Evolutionary conservation across 179 eudicot species (phyloP), one percentile per base, ranked within the genome.

Genomic region (Actinidia arguta): DNA sequence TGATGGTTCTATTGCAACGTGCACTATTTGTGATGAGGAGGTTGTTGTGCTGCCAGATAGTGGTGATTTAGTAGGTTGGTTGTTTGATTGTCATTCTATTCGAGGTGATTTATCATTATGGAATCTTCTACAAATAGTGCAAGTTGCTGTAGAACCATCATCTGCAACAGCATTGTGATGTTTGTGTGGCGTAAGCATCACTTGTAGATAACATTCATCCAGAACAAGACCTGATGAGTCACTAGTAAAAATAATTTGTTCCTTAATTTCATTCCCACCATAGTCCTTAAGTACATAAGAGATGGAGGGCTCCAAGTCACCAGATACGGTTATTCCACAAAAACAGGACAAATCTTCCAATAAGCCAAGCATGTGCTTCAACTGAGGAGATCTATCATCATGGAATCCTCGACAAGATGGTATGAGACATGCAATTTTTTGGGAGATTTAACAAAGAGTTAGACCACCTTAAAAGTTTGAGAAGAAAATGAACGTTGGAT

Each of bases 51-150:
- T 62, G 24, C 74, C 20, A 66, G 80, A 50, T 83, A 74, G 82
- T 63, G 90, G 87, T 61, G 81, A 85, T 79, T 82, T 90, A 52
- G 55, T 86, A 81, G 78, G 86, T 50, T 91, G 92, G 94, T 74
- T 91, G 76, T 91, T 80, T 75, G 73, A 73, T 54, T 84, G 85
- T 51, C 80, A 80, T 67, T 8, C 22, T 20, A 17, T n/a, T n/a
- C n/a, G n/a, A n/a, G n/a, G n/a, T n/a, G n/a, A n/a, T n/a, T n/a
- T n/a, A n/a, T n/a, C n/a, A n/a, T n/a, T n/a, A n/a, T n/a, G n/a
- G n/a, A n/a, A n/a, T n/a, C n/a, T n/a, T n/a, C n/a, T n/a, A 47
- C 62, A 51, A 78, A 82, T 20, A 22, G 78, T 55, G 66, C 66
- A 16, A 22, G 72, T 79, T 74, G 84, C 66, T 70, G 82, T 83